Evolutionary conservation across 2,329 filamentous ascomycete genomes (phyloP).

Genomic region (Fusarium sp.): DNA sequence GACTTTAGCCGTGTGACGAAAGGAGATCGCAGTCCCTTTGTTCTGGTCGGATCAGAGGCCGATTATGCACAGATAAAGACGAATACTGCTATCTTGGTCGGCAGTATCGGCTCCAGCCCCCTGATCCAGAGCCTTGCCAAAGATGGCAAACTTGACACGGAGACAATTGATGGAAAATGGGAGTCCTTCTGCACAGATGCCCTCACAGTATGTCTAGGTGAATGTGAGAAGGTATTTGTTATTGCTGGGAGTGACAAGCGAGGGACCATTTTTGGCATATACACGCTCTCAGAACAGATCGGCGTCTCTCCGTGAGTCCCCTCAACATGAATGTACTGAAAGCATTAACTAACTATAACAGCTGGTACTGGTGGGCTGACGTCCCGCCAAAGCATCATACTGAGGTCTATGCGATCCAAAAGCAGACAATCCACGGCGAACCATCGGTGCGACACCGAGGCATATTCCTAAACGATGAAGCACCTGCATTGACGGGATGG

Average conservation of each 20-base stretch:
- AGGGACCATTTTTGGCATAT: constrained; percentile 23
- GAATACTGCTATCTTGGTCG: neutral
- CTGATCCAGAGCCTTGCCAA: neutral
- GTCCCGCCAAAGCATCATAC: constrained; percentile 15
- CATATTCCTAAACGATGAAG: constrained; percentile 69
- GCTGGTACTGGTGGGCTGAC: constrained; percentile 43
- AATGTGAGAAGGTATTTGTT: neutral
- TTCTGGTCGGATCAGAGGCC: neutral
- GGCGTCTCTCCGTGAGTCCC: constrained; percentile 30
- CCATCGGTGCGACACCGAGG: constrained; percentile 70
- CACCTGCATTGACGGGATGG: constrained; percentile 63
- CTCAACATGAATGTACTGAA: rapidly evolving
- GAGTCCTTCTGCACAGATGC: constrained; percentile 13
- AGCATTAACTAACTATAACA: neutral
- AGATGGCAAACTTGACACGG: neutral
- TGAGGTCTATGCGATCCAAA: constrained; percentile 1
- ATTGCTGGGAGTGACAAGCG: constrained; percentile 31
- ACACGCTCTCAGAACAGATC: constrained; percentile 33
- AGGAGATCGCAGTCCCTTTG: neutral
- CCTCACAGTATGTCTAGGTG: neutral
- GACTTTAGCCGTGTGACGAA: constrained; percentile 28
- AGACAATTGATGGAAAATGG: constrained; percentile 19
- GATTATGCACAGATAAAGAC: neutral
- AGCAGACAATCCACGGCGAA: constrained; percentile 52
- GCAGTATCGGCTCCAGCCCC: constrained; percentile 1